Percentiles rank a stretch among this genome's conserved stretches.
Conservation (phyloP, 768 basidiomycete genomes). For the Rossbeevera mucosa region DNA sequence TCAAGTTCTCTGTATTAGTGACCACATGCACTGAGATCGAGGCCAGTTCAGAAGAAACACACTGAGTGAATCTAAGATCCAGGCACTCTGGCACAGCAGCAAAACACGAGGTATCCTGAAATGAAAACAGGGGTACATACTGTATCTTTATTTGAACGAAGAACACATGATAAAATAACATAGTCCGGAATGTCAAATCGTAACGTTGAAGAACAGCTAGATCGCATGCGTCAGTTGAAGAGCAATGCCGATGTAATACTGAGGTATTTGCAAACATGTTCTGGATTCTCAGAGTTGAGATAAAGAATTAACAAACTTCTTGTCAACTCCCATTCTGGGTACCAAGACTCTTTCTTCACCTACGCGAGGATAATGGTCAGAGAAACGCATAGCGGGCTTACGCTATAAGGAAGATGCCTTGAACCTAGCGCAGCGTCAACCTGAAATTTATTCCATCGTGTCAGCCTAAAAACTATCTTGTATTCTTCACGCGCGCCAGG, state of each 20-base stretch:
- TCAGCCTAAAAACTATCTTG: neutral
- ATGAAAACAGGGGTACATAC: no score
- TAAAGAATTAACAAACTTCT: neutral
- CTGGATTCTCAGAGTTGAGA: neutral
- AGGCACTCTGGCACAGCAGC: neutral
- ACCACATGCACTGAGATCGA: neutral
- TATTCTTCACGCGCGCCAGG: conserved; percentile 23
- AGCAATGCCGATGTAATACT: no score
- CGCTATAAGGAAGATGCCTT: conserved; percentile 30
- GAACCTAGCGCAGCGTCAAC: conserved; percentile 22
- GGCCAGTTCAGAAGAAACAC: no score
- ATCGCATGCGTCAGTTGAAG: no score
- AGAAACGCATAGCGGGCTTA: neutral
- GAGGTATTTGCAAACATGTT: neutral
- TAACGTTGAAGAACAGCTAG: no score
- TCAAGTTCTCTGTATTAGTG: neutral
- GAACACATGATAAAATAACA: no score
- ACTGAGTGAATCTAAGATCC: no score
- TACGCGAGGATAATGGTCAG: neutral
- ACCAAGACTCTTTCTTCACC: conserved; percentile 24
- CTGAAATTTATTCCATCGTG: conserved; percentile 4
- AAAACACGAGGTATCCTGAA: neutral
- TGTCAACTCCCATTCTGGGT: conserved; percentile 2
- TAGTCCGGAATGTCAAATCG: neutral
- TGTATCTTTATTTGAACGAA: no score